phyloP scores from a whole-genome alignment of 2,329 filamentous ascomycete species.

The Proliferodiscus dingleyae region DNA sequence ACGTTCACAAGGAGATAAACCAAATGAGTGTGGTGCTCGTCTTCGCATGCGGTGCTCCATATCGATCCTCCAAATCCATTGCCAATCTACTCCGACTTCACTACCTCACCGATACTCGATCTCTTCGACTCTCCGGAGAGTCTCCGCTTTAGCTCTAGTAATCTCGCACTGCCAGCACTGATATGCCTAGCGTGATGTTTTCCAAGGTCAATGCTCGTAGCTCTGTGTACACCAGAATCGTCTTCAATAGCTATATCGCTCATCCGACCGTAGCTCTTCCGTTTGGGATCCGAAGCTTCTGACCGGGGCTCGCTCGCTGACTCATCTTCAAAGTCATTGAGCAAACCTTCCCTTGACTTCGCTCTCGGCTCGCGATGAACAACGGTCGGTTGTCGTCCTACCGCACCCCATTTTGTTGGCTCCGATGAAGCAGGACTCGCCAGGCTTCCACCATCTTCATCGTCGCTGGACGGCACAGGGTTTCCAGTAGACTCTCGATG shows the following conservation, averaged over 20 bases:
- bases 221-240: conserved; percentile 47
- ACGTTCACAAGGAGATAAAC: conserved; percentile 22
- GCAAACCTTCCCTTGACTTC: conserved; percentile 57
- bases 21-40: conserved; percentile 31
- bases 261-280: conserved; percentile 16
- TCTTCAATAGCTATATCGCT: conserved; percentile 15
- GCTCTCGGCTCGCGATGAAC: conserved; percentile 53
- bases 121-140: conserved; percentile 47
- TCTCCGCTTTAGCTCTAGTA: conserved; percentile 62
- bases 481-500: conserved; percentile 42
- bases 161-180: conserved; percentile 71
- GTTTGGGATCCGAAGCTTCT: conserved; percentile 33
- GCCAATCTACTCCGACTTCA: conserved; percentile 5
- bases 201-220: conserved; percentile 62
- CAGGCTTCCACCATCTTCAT: conserved; percentile 45
- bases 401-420: conserved; percentile 31
- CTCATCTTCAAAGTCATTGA: conserved; percentile 28
- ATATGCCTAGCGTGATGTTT: conserved; percentile 64
- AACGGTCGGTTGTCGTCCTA: conserved; percentile 52
- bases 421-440: conserved; percentile 22
- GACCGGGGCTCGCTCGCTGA: conserved; percentile 11
- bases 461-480: conserved; percentile 52
- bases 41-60: conserved; percentile 19
- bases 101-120: conserved; percentile 25
- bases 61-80: conserved; percentile 7